Conservation (phyloP, 2,329 filamentous ascomycete species). For the Botrytis fragariae region DNA sequence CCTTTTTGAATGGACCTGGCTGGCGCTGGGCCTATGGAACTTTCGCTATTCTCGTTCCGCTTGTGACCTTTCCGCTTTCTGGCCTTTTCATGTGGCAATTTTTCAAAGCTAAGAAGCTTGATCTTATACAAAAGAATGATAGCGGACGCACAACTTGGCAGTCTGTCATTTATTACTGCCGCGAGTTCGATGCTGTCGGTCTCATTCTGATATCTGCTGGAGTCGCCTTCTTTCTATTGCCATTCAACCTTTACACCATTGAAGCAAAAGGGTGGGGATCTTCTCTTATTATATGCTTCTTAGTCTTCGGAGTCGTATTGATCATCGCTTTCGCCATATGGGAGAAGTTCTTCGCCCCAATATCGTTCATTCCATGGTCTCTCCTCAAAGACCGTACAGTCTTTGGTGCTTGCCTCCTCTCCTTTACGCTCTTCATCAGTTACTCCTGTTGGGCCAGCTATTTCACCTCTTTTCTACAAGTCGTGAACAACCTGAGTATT, state of each 20-base stretch:
- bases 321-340: not conserved
- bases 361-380: not conserved
- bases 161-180: not conserved
- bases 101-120: not conserved
- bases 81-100: not conserved
- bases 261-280: not conserved
- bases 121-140: not conserved
- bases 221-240: not conserved
- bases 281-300: not conserved
- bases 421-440: not conserved
- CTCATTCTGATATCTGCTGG: not conserved
- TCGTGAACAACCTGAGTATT: not conserved
- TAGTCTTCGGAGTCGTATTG: not conserved
- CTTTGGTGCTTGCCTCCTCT: not conserved
- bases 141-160: not conserved
- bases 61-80: not conserved
- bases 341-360: not conserved
- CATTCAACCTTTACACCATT: not conserved
- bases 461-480: not conserved
- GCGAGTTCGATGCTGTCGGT: not conserved
- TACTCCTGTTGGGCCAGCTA: not conserved
- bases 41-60: not conserved
- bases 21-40: not conserved
- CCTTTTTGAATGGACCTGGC: not conserved
- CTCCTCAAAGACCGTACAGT: not conserved